Conservation (phyloP, 2,329 filamentous ascomycete species). For the Didymella glomerata region DNA sequence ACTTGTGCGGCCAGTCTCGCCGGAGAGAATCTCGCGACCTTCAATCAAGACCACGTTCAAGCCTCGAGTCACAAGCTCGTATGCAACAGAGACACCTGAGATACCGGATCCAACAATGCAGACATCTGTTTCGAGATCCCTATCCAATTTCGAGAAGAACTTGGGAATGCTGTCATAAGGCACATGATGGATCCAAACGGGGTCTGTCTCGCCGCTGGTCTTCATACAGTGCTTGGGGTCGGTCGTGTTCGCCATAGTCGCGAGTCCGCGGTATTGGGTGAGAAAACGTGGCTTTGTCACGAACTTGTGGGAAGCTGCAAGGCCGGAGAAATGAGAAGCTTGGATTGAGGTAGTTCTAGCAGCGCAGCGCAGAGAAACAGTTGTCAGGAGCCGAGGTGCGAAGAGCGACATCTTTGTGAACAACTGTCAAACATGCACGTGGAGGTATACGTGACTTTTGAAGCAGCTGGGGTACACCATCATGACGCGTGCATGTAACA, state of each 20-base stretch:
- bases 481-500: conserved; percentile 29
- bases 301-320: conserved; percentile 4
- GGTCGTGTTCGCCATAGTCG: conserved; percentile 26
- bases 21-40: conserved; percentile 62
- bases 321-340: conserved; percentile 5
- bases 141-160: conserved; percentile 56
- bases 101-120: conserved; percentile 64
- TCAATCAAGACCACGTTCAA: conserved; percentile 62
- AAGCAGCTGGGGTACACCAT: conserved; percentile 17
- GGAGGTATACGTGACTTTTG: conserved; percentile 18
- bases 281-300: conserved; percentile 2
- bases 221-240: conserved; percentile 49
- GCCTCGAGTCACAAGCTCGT: conserved; percentile 62
- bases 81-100: conserved; percentile 61
- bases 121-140: conserved; percentile 59
- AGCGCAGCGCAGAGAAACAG: conserved; percentile 17
- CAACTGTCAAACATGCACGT: conserved; percentile 16
- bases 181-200: conserved; percentile 63
- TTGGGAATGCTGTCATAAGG: conserved; percentile 56
- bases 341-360: conserved; percentile 9
- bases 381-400: conserved; percentile 22
- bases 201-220: conserved; percentile 61
- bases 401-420: conserved; percentile 29
- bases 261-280: conserved; percentile 15
- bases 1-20: conserved; percentile 63